Evolutionary conservation across 179 eudicot genomes (phyloP).

Genomic region (Camellia oleifera): DNA sequence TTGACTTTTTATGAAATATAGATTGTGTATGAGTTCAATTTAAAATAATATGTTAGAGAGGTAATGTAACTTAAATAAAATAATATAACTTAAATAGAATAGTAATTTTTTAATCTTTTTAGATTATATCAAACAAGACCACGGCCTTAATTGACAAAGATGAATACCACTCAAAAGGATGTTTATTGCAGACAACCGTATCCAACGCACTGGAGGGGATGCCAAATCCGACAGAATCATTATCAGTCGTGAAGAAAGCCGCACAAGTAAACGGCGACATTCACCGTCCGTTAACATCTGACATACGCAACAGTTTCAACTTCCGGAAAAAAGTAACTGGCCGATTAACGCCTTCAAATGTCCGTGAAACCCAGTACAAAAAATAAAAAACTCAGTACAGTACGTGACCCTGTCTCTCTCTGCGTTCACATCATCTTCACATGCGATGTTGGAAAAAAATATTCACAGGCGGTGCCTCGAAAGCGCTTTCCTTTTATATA

Average conservation of each 20-base stretch:
- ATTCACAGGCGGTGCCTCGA: background rate
- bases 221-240: slow-evolving; percentile 1
- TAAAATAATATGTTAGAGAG: no score
- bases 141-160: no score
- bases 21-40: no score
- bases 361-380: background rate
- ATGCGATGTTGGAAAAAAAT: no score
- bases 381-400: background rate
- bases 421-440: background rate
- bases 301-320: background rate
- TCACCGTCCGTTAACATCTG: slow-evolving; percentile 8
- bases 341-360: background rate
- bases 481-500: background rate
- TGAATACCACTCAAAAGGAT: no score
- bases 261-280: slow-evolving; percentile 11
- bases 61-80: no score
- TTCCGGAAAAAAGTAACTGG: background rate
- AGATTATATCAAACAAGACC: no score
- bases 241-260: background rate
- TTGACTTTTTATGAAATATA: no score
- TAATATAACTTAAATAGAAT: no score
- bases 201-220: background rate
- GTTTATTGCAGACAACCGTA: background rate
- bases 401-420: background rate
- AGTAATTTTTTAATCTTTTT: no score